These are phyloP conservation scores for Prunus mume DNA, from an alignment of 306 rosid genomes.

Conservation along the genomic window DNA sequence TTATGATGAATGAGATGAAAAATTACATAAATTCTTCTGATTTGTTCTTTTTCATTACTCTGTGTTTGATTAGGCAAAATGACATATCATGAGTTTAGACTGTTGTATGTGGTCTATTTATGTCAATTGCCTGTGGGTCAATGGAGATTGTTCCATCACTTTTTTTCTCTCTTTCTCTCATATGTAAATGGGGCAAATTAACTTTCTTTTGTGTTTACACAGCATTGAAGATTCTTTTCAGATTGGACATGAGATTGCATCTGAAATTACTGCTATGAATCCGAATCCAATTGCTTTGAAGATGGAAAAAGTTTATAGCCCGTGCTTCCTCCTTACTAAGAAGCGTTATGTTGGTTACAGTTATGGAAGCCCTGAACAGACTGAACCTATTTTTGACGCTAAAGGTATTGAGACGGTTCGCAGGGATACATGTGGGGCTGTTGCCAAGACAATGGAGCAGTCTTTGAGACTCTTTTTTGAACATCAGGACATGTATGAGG, in stretches of 20 bases:
- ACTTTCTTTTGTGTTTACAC: constrained; percentile 36
- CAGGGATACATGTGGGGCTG: constrained; percentile 90
- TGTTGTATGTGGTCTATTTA: not conserved
- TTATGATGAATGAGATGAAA: not conserved
- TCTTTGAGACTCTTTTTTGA: constrained; percentile 84
- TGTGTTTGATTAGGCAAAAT: not conserved
- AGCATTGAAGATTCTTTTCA: constrained; percentile 60
- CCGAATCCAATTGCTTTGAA: constrained; percentile 91
- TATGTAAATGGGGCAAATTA: constrained; percentile 13
- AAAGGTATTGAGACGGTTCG: constrained; percentile 97
- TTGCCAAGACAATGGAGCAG: constrained; percentile 83
- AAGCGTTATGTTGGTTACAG: constrained; percentile 97
- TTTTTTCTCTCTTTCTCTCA: constrained; percentile 10
- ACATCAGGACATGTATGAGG: constrained; percentile 65
- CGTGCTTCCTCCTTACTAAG: constrained; percentile 91
- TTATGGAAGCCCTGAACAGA: constrained; percentile 75
- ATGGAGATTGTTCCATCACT: constrained; percentile 9
- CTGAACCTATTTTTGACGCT: constrained; percentile 82
- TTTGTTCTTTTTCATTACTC: not conserved
- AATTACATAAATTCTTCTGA: too few species aligned
- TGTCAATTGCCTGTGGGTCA: not conserved
- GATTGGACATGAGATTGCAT: constrained; percentile 88
- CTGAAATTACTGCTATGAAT: constrained; percentile 83
- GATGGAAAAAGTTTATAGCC: constrained; percentile 90
- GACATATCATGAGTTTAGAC: not conserved